These are phyloP conservation scores for Schizosaccharomyces lindneri DNA, from an alignment of 805 yeast genomes.

Conservation along the genomic window DNA sequence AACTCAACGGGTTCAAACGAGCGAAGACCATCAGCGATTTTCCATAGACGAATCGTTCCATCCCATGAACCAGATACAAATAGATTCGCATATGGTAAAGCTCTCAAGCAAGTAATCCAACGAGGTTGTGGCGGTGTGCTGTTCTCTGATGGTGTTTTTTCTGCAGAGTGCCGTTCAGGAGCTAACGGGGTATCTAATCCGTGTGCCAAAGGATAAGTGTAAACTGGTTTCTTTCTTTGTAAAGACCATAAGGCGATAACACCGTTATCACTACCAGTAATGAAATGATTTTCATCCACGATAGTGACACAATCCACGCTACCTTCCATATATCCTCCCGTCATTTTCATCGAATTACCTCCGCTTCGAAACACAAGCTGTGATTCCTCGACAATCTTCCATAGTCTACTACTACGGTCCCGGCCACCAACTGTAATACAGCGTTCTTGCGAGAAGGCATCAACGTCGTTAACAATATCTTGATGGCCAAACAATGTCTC, in stretches of 20 bases:
- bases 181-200: constrained; percentile 32
- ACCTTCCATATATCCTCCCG: constrained; percentile 64
- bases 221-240: constrained; percentile 70
- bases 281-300: constrained; percentile 79
- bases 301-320: constrained; percentile 71
- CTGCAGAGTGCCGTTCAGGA: constrained; percentile 30
- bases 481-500: constrained; percentile 91
- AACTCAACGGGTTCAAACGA: constrained; percentile 37
- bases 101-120: constrained; percentile 60
- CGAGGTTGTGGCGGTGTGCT: constrained; percentile 49
- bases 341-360: neutral
- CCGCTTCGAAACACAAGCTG: constrained; percentile 70
- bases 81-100: constrained; percentile 63
- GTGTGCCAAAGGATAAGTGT: constrained; percentile 45
- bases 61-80: constrained; percentile 77
- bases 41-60: constrained; percentile 62
- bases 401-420: constrained; percentile 81
- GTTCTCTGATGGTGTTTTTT: constrained; percentile 11
- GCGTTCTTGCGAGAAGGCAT: constrained; percentile 63
- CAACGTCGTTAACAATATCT: constrained; percentile 59
- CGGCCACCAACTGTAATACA: constrained; percentile 91
- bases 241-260: constrained; percentile 72
- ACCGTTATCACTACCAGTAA: constrained; percentile 92
- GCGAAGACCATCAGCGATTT: constrained; percentile 37
- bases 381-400: constrained; percentile 93